Base-by-base conservation (phyloP, 2,329 filamentous ascomycete genomes). In the Neobulgaria alba region DNA sequence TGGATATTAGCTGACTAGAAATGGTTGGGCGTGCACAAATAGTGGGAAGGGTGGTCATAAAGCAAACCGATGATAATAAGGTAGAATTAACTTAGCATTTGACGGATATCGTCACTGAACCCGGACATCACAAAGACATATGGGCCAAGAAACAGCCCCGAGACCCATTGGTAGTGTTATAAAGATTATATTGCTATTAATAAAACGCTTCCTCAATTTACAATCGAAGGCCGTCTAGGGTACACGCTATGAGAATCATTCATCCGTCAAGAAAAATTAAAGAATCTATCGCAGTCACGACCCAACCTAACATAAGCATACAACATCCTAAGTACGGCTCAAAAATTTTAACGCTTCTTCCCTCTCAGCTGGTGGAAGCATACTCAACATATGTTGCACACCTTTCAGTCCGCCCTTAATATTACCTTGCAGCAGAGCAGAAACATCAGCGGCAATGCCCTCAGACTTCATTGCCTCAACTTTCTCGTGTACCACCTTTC, bases 341-440 rank as follows among this genome's bases (percentile, higher is more conserved):
- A 61, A 54, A 39, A 55, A 60, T 32, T 49, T 59, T 37, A 61
- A 41, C 1, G 59, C 59, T 41, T 56, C 57, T 65, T 95, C 88
- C 62, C 87, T 84, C 72, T 98, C 89, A 50, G 77, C 79, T 37
- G 89, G 82, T 14, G 89, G 87, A 68, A 98, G 77, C 62, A 90
- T 88, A 56, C 82, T 79, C 54, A 96, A 67, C 49, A 94, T 77
- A 53, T 90, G 82, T 57, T 87, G 80, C 16, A 98, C 79, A 56
- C 92, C 90, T 72, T 84, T 89, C 60, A 94, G 75, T 33, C 78
- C 80, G 49, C 77, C 78, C 49, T 79, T 75, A 58, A 76, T 77
- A 59, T 82, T 79, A 41, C 72, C 71, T 52, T 78, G 69, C 58
- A 85, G 65, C 45, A 86, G 58, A 38, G 79, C 74, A 5, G 86